These are phyloP conservation scores for Nelumbo lutea DNA, from an alignment of 164 flowering plant genomes.

Conservation along the genomic window DNA sequence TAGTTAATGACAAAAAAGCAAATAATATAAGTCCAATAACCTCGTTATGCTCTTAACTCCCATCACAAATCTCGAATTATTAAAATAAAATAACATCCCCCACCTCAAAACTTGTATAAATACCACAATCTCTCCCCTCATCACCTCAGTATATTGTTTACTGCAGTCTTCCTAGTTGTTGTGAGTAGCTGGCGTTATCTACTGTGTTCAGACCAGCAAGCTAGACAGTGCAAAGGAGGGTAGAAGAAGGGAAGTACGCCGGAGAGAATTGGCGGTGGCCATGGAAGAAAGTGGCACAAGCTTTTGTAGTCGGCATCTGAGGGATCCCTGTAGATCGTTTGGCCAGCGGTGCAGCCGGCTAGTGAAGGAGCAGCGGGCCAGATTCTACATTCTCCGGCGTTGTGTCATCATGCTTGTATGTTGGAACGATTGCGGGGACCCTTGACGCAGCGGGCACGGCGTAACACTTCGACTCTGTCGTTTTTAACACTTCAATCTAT, in stretches of 20 bases:
- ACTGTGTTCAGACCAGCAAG: background rate
- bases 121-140: background rate
- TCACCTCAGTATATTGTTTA: background rate
- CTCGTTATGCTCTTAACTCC: no score
- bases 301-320: conserved; percentile 11
- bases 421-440: conserved; percentile 48
- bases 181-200: no score
- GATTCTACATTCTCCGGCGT: conserved; percentile 70
- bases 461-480: no score
- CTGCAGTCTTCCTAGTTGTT: background rate
- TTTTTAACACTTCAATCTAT: background rate
- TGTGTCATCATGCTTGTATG: conserved; percentile 73
- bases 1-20: no score
- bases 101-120: background rate
- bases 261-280: background rate
- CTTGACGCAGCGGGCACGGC: conserved; percentile 12
- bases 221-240: no score
- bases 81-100: no score
- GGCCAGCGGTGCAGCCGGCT: conserved; percentile 51
- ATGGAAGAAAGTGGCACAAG: conserved; percentile 13
- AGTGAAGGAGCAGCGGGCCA: conserved; percentile 69
- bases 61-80: no score
- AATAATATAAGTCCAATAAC: no score
- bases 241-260: background rate
- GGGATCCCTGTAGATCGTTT: conserved; percentile 45